Evolutionary conservation across 208 protist species (phyloP).

Genomic region (Leishmania guyanensis): DNA sequence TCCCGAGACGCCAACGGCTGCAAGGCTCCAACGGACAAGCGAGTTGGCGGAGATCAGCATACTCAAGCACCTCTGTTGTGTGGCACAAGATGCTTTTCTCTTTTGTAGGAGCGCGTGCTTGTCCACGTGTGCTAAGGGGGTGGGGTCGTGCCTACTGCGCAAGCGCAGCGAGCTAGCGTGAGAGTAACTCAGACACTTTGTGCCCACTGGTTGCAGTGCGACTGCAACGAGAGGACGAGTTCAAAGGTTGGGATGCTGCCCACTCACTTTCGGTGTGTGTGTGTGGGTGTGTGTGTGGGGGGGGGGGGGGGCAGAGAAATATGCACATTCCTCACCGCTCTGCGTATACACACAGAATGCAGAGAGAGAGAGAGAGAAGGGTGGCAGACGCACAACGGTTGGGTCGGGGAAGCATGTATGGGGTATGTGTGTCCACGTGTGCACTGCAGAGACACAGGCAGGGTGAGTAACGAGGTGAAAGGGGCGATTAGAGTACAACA

Average conservation of each 20-base stretch:
- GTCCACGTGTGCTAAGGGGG: neutral
- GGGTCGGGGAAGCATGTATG: neutral
- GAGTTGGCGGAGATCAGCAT: constrained; percentile 29
- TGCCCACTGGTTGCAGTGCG: neutral
- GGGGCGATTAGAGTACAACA: neutral
- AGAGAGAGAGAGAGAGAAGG: neutral
- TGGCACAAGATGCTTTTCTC: neutral
- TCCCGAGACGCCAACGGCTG: constrained; percentile 53
- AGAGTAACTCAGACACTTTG: too few species aligned
- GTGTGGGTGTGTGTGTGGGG: neutral
- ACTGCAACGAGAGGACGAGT: neutral
- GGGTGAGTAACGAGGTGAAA: neutral
- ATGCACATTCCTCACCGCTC: neutral
- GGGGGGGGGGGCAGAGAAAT: too few species aligned
- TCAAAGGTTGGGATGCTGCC: neutral
- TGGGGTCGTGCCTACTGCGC: neutral
- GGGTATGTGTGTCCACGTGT: neutral
- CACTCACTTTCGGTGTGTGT: neutral
- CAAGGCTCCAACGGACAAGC: constrained; percentile 40
- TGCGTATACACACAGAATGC: neutral
- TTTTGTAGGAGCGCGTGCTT: neutral
- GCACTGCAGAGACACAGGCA: neutral
- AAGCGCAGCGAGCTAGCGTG: neutral
- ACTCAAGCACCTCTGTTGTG: neutral
- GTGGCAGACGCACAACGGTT: neutral